These are phyloP conservation scores for Exserohilum turcica DNA, from an alignment of 2,329 filamentous ascomycete species.

Conservation along the genomic window DNA sequence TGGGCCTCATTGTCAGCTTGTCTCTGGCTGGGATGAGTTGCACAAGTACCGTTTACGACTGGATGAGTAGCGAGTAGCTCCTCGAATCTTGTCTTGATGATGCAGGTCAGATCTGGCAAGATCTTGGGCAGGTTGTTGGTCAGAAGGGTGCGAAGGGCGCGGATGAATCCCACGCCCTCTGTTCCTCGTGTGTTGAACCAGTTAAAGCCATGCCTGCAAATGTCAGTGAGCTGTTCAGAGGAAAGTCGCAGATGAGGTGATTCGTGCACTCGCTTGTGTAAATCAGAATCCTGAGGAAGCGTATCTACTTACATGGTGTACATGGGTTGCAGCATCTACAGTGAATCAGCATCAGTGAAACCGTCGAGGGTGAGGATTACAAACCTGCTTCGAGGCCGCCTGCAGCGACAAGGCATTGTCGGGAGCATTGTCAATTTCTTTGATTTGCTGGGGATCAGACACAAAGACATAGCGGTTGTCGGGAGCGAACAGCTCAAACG, in stretches of 20 bases:
- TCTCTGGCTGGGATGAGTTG: not conserved
- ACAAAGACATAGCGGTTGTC: constrained; percentile 23
- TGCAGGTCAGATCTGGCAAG: constrained; percentile 19
- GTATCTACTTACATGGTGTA: constrained; percentile 18
- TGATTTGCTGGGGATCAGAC: constrained; percentile 22
- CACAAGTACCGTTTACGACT: constrained; percentile 7
- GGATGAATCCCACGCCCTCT: constrained; percentile 34
- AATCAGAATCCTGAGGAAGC: too few species aligned
- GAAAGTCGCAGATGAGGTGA: not conserved
- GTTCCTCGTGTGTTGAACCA: constrained; percentile 36
- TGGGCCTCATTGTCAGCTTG: not conserved
- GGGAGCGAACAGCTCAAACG: constrained; percentile 20
- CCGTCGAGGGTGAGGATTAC: not conserved
- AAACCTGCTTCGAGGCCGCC: constrained; percentile 23
- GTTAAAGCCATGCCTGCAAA: constrained; percentile 35
- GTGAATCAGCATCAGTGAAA: not conserved
- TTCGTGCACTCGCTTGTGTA: too few species aligned
- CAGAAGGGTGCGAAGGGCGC: constrained; percentile 25
- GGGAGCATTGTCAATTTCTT: constrained; percentile 22
- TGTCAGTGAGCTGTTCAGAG: constrained; percentile 10
- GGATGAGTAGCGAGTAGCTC: constrained; percentile 12
- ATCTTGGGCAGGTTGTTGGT: constrained; percentile 26
- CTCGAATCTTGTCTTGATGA: constrained; percentile 16
- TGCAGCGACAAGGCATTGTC: constrained; percentile 22
- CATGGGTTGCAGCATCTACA: constrained; percentile 18